phyloP scores from a whole-genome alignment of 1,284 basidiomycete genomes.

The Chondrostereum purpureum region DNA sequence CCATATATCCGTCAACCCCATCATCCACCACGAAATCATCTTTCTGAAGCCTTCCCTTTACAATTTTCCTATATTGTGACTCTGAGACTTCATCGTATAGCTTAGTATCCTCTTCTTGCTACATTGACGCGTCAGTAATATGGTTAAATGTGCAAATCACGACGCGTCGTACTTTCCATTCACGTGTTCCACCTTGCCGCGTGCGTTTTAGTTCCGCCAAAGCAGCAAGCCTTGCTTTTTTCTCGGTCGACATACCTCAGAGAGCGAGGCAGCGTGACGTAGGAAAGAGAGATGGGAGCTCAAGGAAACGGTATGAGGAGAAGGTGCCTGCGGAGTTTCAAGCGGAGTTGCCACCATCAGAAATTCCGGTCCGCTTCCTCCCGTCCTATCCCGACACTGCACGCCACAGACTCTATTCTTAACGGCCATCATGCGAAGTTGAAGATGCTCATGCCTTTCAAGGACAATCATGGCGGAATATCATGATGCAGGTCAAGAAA shows the following conservation, averaged over 20 bases:
- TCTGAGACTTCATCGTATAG: slow-evolving; percentile 94
- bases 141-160: not conserved
- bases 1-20: slow-evolving; percentile 87
- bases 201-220: slow-evolving; percentile 45
- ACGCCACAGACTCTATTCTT: no score
- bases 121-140: slow-evolving; percentile 11
- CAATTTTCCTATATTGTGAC: slow-evolving; percentile 84
- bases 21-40: slow-evolving; percentile 98
- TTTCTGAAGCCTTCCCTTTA: slow-evolving; percentile 76
- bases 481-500: no score
- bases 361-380: no score
- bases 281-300: not conserved
- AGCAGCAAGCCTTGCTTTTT: slow-evolving; percentile 31
- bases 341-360: not conserved
- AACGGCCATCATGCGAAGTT: no score
- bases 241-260: slow-evolving; percentile 7
- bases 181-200: slow-evolving; percentile 41
- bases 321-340: not conserved
- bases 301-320: not conserved
- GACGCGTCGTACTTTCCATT: slow-evolving; percentile 32
- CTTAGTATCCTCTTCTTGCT: slow-evolving; percentile 60
- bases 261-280: no score
- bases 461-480: no score
- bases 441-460: no score
- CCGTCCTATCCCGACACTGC: no score